Conservation (phyloP, 331 rosid species). For the Erythrophleum ivorense region DNA sequence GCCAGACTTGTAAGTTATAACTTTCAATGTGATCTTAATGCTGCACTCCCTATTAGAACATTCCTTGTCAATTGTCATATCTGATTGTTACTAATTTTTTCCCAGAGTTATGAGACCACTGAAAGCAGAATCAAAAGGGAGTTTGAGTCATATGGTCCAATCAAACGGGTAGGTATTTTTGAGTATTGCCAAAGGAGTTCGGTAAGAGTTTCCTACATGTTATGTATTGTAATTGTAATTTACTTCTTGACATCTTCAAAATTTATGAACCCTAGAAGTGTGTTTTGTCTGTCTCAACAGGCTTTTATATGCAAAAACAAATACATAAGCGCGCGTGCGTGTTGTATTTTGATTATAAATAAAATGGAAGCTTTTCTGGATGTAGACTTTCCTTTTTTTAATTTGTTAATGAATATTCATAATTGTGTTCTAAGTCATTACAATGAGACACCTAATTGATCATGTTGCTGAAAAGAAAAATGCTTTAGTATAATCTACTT, state of each 20-base stretch:
- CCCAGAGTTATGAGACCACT: constrained; percentile 91
- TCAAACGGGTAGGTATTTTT: constrained; percentile 99
- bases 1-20: constrained; percentile 38
- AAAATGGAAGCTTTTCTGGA: constrained; percentile 1
- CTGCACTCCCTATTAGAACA: constrained; percentile 5
- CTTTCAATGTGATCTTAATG: not conserved
- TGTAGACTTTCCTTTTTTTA: not conserved
- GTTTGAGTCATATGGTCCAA: constrained; percentile 97
- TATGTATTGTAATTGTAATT: constrained; percentile 27
- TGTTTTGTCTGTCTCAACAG: not conserved
- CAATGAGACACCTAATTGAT: not conserved
- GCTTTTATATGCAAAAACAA: not conserved
- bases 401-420: not conserved
- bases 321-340: not conserved
- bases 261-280: not conserved
- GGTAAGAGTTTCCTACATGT: constrained; percentile 80
- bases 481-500: not conserved
- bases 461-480: not conserved
- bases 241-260: not conserved
- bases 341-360: not conserved
- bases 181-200: constrained; percentile 71
- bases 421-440: not conserved
- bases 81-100: constrained; percentile 22
- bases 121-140: constrained; percentile 99
- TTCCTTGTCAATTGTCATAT: constrained; percentile 6